These are phyloP conservation scores for Pseudogymnoascus sp. DNA, from an alignment of 2,329 filamentous ascomycete species.

Conservation along the genomic window DNA sequence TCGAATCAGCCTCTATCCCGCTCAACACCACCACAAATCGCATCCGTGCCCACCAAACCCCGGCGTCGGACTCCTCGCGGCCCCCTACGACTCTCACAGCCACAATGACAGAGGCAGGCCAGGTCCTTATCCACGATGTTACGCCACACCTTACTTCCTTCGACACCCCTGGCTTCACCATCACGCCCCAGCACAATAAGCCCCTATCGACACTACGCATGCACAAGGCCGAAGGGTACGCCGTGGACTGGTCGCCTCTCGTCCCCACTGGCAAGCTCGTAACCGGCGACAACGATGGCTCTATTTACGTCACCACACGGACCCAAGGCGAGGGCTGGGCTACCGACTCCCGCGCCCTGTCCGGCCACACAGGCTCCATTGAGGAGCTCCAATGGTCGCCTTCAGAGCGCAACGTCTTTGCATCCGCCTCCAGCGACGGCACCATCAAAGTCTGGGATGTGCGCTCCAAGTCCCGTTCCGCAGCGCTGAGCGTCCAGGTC, in stretches of 20 bases:
- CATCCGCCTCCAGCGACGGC: slow-evolving; percentile 87
- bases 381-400: slow-evolving; percentile 98
- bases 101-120: slow-evolving; percentile 81
- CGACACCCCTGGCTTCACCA: slow-evolving; percentile 73
- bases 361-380: slow-evolving; percentile 74
- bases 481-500: slow-evolving; percentile 80
- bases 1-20: slow-evolving; percentile 86
- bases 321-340: slow-evolving; percentile 84
- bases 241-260: slow-evolving; percentile 88
- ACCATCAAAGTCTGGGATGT: slow-evolving; percentile 95
- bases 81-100: slow-evolving; percentile 79
- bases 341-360: slow-evolving; percentile 75
- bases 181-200: slow-evolving; percentile 79
- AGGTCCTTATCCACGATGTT: slow-evolving; percentile 90
- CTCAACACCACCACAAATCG: slow-evolving; percentile 85
- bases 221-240: slow-evolving; percentile 91
- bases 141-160: slow-evolving; percentile 83
- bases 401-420: slow-evolving; percentile 85
- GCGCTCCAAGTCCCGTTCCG: slow-evolving; percentile 77
- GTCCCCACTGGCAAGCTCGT: slow-evolving; percentile 75
- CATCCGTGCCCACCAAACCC: slow-evolving; percentile 76
- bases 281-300: slow-evolving; percentile 83
- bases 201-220: slow-evolving; percentile 79
- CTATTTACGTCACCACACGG: slow-evolving; percentile 80
- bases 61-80: slow-evolving; percentile 58